A percentile compares a stretch with the other conserved stretches of the same genome.
These are phyloP conservation scores for Ustilago cynodontis DNA, from an alignment of 1,284 basidiomycete genomes.

Conservation along the genomic window DNA sequence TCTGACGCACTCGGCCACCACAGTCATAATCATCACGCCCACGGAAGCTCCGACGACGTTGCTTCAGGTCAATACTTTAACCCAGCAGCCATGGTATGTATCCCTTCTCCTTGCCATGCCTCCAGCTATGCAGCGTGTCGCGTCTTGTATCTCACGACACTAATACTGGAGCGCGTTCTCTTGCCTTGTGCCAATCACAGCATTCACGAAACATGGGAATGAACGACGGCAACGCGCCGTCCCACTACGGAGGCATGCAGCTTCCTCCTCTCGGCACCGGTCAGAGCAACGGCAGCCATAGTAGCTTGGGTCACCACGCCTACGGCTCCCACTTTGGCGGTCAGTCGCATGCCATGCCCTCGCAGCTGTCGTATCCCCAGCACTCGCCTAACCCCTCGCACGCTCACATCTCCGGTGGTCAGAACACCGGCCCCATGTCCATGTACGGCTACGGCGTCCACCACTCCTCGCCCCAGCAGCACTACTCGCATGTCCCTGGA, in stretches of 20 bases:
- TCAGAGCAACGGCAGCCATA: conserved; percentile 51
- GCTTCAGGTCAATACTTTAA: conserved; percentile 51
- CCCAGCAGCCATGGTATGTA: conserved; percentile 55
- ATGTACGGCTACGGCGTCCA: conserved; percentile 56
- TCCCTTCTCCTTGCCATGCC: background rate
- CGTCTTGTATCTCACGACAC: background rate
- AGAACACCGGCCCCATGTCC: conserved; percentile 49
- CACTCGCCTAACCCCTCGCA: conserved; percentile 55
- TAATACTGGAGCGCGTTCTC: background rate
- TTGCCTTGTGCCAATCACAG: background rate
- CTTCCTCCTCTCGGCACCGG: conserved; percentile 52
- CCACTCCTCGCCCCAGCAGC: conserved; percentile 52
- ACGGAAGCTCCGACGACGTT: conserved; percentile 49
- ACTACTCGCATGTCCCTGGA: conserved; percentile 54
- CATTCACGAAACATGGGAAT: conserved; percentile 53
- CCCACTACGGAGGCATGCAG: conserved; percentile 57
- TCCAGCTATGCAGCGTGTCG: background rate
- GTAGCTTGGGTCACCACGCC: conserved; percentile 49
- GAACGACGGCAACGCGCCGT: conserved; percentile 38
- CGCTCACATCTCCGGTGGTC: conserved; percentile 44
- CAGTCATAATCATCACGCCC: conserved; percentile 46
- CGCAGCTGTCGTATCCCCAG: conserved; percentile 52
- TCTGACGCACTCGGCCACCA: conserved; percentile 50
- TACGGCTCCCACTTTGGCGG: conserved; percentile 39
- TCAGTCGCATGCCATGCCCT: conserved; percentile 52